Evolutionary conservation across 73 alveolate genomes (phyloP).

Genomic region (Loxodes magnus): DNA sequence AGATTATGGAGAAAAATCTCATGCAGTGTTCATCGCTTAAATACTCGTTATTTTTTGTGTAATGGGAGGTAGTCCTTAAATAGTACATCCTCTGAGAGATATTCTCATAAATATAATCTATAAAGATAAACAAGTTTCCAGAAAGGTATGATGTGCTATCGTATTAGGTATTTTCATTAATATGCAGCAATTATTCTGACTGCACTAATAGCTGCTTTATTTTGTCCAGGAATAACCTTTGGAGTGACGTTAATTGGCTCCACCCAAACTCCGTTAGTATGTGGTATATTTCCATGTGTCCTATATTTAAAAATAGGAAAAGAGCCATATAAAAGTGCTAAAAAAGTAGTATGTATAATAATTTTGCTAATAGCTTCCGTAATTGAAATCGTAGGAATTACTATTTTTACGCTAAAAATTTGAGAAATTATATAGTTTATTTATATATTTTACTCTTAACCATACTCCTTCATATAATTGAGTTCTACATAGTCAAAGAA

Average conservation of each 20-base stretch:
- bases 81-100: conserved; percentile 13
- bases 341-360: too few relatives aligned
- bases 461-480: too few relatives aligned
- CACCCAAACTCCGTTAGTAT: conserved; percentile 32
- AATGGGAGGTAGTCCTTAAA: conserved; percentile 7
- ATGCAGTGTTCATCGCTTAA: background rate
- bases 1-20: background rate
- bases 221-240: conserved; percentile 24
- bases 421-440: too few relatives aligned
- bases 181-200: conserved; percentile 6
- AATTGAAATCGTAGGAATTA: too few relatives aligned
- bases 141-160: background rate
- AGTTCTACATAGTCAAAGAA: too few relatives aligned
- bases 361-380: too few relatives aligned
- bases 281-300: conserved; percentile 34
- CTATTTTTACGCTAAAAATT: too few relatives aligned
- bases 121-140: background rate
- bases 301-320: conserved; percentile 35
- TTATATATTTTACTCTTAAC: too few relatives aligned
- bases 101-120: conserved; percentile 1
- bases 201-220: conserved; percentile 15
- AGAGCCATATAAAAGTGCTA: too few relatives aligned
- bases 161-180: too few relatives aligned
- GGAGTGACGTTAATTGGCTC: conserved; percentile 40
- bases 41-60: background rate